phyloP scores from a whole-genome alignment of 306 rosid genomes.

The Betula pendula region DNA sequence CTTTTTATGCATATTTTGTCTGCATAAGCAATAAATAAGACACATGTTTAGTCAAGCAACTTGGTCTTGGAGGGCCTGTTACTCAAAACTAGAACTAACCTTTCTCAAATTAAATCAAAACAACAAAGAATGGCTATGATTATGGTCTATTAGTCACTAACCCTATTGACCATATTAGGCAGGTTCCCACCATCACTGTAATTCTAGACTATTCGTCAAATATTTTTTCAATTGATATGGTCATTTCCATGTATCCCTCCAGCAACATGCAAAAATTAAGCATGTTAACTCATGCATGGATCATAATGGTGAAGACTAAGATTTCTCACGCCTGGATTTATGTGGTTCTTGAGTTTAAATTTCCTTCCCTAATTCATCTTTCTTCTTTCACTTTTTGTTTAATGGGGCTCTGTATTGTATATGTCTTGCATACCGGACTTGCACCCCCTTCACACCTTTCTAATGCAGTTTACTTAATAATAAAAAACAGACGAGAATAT shows the following conservation, averaged over 20 bases:
- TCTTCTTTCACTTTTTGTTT: not conserved
- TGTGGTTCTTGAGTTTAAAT: not conserved
- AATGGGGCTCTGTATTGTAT: not conserved
- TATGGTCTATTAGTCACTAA: not conserved
- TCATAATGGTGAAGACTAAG: not conserved
- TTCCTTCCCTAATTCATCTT: not conserved
- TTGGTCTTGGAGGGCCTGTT: not conserved
- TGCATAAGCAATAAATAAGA: not conserved
- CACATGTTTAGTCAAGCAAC: not conserved
- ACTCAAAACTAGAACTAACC: not conserved
- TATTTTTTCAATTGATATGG: not conserved
- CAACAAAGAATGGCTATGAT: not conserved
- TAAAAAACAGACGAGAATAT: not conserved
- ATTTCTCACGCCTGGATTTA: not conserved
- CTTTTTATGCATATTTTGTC: not conserved
- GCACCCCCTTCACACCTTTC: not conserved
- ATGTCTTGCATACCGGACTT: not conserved
- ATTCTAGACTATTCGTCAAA: not conserved
- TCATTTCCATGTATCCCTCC: not conserved
- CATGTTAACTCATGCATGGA: not conserved
- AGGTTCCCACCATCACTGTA: not conserved
- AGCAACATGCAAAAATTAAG: not conserved
- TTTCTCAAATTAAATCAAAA: not conserved
- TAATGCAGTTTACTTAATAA: not conserved
- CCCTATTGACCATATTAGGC: not conserved